phyloP scores from a whole-genome alignment of 768 basidiomycete species.

The Pilatotrama ljubarskyi region DNA sequence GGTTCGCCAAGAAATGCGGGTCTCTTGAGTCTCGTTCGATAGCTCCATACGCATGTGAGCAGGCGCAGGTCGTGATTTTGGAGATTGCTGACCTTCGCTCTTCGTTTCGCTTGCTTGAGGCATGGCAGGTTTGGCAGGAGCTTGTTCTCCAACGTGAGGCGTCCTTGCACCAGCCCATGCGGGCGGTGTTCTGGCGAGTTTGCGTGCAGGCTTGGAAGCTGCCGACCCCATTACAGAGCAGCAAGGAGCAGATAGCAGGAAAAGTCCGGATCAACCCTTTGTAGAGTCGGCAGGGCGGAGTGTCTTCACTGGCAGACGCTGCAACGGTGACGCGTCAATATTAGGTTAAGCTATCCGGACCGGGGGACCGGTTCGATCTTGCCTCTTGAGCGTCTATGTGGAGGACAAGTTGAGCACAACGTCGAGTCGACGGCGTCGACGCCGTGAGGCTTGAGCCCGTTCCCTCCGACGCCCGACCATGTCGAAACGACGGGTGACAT shows the following conservation, averaged over 20 bases:
- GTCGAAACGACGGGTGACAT: slow-evolving; percentile 75
- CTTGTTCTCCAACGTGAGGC: slow-evolving; percentile 23
- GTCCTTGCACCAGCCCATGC: slow-evolving; percentile 51
- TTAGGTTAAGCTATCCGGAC: background rate
- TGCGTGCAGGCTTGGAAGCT: slow-evolving; percentile 60
- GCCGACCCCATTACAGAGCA: slow-evolving; percentile 73
- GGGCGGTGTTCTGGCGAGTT: slow-evolving; percentile 49
- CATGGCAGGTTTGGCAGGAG: slow-evolving; percentile 17
- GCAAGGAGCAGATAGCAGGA: too few species aligned
- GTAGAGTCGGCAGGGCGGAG: too few species aligned
- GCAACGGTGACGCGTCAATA: too few species aligned
- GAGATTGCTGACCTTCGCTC: slow-evolving; percentile 42
- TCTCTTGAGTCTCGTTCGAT: slow-evolving; percentile 68
- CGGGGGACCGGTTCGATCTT: background rate
- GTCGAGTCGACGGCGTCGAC: background rate
- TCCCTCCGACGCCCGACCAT: slow-evolving; percentile 34
- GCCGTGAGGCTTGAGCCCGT: background rate
- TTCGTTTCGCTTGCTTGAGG: slow-evolving; percentile 52
- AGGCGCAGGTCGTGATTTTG: background rate
- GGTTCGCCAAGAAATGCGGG: slow-evolving; percentile 67
- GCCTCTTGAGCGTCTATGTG: background rate
- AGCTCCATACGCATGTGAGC: slow-evolving; percentile 36
- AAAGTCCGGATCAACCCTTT: too few species aligned
- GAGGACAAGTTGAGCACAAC: background rate
- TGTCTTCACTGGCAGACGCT: too few species aligned